Evolutionary conservation across 192 early-diverging fungal genomes (phyloP).

Genomic region (Umbelopsis sp.): DNA sequence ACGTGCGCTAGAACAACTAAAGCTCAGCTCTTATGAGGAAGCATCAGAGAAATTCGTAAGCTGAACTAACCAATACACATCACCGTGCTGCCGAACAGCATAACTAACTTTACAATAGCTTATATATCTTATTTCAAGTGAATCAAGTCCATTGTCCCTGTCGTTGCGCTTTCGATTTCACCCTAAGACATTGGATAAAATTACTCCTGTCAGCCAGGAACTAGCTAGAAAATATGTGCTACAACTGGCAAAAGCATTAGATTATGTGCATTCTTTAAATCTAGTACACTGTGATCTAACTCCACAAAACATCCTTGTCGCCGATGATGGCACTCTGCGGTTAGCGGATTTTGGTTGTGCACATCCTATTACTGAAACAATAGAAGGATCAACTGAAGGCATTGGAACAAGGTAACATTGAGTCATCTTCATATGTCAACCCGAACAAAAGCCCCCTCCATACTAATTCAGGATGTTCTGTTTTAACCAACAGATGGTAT

Average conservation of each 20-base stretch:
- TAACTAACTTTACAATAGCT: background rate
- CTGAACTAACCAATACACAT: background rate
- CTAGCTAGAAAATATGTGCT: constrained; percentile 6
- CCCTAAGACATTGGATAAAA: constrained; percentile 21
- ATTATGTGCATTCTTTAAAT: constrained; percentile 72
- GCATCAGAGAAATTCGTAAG: constrained; percentile 13
- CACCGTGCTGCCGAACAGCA: background rate
- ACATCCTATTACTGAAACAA: constrained; percentile 2
- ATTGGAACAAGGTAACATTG: constrained; percentile 19
- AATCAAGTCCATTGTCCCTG: background rate
- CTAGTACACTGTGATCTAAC: constrained; percentile 89
- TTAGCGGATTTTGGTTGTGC: constrained; percentile 79
- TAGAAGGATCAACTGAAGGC: constrained; percentile 19
- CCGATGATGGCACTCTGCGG: constrained; percentile 41
- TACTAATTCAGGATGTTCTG: background rate
- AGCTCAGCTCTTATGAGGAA: constrained; percentile 8
- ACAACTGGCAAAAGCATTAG: constrained; percentile 70
- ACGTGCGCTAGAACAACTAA: constrained; percentile 17
- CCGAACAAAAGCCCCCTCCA: background rate
- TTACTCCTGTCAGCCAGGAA: constrained; percentile 3
- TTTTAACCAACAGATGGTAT: constrained; percentile 38
- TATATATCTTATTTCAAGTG: constrained; percentile 8
- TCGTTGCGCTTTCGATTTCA: constrained; percentile 20
- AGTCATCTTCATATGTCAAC: constrained; percentile 12
- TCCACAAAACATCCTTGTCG: constrained; percentile 84